A percentile compares a stretch with the other conserved stretches of the same genome.
Evolutionary conservation across 179 eudicot species (phyloP).

Genomic region (Patellifolia procumbens): DNA sequence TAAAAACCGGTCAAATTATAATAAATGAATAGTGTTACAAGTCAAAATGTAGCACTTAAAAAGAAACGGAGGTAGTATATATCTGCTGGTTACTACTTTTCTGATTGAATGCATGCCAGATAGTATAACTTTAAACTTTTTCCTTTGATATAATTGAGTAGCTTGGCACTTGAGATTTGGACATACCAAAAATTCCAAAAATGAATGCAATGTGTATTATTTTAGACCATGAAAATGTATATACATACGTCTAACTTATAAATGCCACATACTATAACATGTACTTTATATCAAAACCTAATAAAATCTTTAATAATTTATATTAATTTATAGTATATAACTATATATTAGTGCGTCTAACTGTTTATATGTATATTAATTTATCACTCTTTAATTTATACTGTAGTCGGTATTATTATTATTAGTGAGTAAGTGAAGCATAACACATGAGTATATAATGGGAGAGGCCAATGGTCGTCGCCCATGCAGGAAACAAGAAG

Average conservation of each 20-base stretch:
- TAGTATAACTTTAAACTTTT: background rate
- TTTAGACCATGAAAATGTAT: constrained; percentile 21
- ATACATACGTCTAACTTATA: constrained; percentile 30
- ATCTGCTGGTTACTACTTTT: background rate
- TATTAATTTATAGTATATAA: too few species aligned
- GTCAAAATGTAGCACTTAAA: too few species aligned
- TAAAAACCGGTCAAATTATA: too few species aligned
- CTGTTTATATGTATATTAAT: background rate
- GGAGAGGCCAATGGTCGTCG: constrained; percentile 28
- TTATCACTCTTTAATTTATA: background rate
- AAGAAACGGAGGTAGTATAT: too few species aligned
- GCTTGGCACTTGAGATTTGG: background rate
- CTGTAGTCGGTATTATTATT: background rate
- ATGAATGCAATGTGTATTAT: constrained; percentile 22
- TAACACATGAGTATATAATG: constrained; percentile 26
- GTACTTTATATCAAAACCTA: background rate
- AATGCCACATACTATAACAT: constrained; percentile 26
- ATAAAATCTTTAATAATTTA: background rate
- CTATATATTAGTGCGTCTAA: constrained; percentile 9
- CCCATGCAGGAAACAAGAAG: constrained; percentile 26
- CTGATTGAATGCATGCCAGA: background rate
- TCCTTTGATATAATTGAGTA: background rate
- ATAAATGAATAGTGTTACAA: too few species aligned
- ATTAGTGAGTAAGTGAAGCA: constrained; percentile 16
- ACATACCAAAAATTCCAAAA: background rate